Evolutionary conservation across 1,139 yeast genomes (phyloP).

Genomic region (Groenewaldozyma sp.): DNA sequence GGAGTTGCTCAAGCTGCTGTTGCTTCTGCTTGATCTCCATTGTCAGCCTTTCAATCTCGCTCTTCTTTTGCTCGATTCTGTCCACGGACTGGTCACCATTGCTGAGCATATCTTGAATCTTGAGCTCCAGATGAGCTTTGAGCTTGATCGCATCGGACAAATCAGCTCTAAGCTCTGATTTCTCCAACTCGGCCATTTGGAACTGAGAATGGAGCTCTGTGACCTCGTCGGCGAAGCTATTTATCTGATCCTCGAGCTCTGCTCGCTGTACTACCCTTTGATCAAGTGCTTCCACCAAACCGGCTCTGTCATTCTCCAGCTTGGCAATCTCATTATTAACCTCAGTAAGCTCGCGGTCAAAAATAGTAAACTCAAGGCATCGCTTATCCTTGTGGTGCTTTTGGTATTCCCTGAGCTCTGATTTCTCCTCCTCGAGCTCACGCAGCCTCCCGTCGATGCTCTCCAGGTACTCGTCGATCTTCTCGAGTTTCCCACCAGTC

Average conservation of each 20-base stretch:
- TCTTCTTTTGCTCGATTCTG: constrained; percentile 9
- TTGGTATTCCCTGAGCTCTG: constrained; percentile 64
- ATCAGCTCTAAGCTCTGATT: constrained; percentile 40
- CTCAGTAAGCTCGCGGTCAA: constrained; percentile 58
- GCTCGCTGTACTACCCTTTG: constrained; percentile 8
- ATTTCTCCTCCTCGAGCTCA: constrained; percentile 75
- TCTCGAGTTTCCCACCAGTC: constrained; percentile 58
- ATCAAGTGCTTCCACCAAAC: constrained; percentile 6
- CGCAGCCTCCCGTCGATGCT: constrained; percentile 63
- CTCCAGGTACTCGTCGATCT: constrained; percentile 64
- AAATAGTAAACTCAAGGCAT: constrained; percentile 63
- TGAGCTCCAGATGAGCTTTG: constrained; percentile 29
- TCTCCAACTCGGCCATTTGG: constrained; percentile 33
- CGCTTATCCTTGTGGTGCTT: constrained; percentile 59
- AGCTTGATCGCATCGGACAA: constrained; percentile 33
- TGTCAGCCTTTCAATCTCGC: constrained; percentile 10
- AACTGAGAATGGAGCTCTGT: constrained; percentile 35
- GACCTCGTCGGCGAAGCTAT: constrained; percentile 41
- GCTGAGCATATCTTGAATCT: constrained; percentile 18
- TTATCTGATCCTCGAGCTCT: constrained; percentile 38
- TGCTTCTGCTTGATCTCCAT: constrained; percentile 18
- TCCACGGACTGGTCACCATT: constrained; percentile 11
- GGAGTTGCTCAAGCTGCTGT: constrained; percentile 11
- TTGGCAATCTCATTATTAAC: constrained; percentile 7
- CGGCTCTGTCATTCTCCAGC: constrained; percentile 7